A percentile compares a stretch with the other conserved stretches of the same genome.
These are phyloP conservation scores for Backusella psychrophila DNA, from an alignment of 192 early-diverging fungal genomes.

Conservation along the genomic window DNA sequence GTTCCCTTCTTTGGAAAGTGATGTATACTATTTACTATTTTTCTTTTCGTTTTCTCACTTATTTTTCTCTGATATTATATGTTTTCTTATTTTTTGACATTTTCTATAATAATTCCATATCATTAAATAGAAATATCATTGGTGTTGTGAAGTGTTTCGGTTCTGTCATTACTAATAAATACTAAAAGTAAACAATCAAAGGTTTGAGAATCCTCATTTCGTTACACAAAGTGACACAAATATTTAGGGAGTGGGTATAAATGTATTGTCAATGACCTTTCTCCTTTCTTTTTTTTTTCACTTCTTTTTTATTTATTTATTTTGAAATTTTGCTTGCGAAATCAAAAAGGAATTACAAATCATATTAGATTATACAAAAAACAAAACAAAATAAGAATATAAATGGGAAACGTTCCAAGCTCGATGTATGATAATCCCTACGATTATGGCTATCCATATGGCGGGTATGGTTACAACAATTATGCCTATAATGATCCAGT, in stretches of 20 bases:
- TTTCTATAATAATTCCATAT: background rate
- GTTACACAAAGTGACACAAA: background rate
- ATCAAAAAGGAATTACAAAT: background rate
- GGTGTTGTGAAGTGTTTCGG: background rate
- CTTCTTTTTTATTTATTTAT: background rate
- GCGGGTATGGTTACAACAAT: background rate
- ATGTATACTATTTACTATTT: background rate
- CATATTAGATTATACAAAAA: background rate
- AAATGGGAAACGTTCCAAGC: slow-evolving; percentile 1
- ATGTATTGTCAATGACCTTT: slow-evolving; percentile 6
- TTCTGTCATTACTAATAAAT: slow-evolving; percentile 4
- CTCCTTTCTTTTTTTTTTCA: background rate
- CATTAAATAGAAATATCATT: background rate
- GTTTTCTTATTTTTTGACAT: background rate
- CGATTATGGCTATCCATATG: background rate
- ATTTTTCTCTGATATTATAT: background rate
- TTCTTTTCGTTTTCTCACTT: background rate
- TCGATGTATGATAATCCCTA: background rate
- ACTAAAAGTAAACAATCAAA: background rate
- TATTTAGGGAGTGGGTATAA: background rate
- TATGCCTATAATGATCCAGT: slow-evolving; percentile 2
- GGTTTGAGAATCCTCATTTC: background rate
- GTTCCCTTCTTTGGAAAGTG: background rate
- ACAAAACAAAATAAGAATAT: background rate
- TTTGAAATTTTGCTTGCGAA: background rate